phyloP scores from a whole-genome alignment of 352 stramenopile species.

The Aphanomyces stellatus region DNA sequence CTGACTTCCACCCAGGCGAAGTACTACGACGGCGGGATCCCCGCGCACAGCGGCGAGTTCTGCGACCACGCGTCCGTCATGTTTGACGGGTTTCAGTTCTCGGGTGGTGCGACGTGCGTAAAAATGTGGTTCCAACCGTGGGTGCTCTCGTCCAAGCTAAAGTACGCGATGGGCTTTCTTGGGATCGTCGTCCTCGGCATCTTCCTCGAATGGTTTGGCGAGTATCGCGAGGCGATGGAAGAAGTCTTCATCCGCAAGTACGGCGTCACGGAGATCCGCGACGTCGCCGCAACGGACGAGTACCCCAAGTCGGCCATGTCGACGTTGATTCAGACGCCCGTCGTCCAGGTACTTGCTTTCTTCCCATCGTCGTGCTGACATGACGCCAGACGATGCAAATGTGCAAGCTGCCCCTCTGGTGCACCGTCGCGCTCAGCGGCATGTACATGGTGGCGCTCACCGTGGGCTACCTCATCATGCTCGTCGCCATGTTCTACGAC shows the following conservation, averaged over 20 bases:
- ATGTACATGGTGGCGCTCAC: slow-evolving; percentile 75
- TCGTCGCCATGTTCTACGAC: slow-evolving; percentile 84
- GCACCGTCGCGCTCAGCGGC: slow-evolving; percentile 44
- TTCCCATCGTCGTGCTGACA: no score
- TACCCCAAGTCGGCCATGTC: background rate
- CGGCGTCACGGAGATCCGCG: slow-evolving; percentile 16
- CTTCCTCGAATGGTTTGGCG: slow-evolving; percentile 53
- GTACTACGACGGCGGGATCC: slow-evolving; percentile 32
- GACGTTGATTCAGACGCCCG: slow-evolving; percentile 14
- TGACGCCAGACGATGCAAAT: slow-evolving; percentile 8
- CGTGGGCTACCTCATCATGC: slow-evolving; percentile 76
- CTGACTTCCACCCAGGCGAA: background rate
- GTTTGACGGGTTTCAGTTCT: slow-evolving; percentile 77
- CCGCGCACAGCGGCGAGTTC: slow-evolving; percentile 31
- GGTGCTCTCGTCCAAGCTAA: slow-evolving; percentile 50
- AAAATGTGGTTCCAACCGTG: slow-evolving; percentile 76
- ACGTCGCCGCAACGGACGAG: slow-evolving; percentile 20
- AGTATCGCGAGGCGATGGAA: slow-evolving; percentile 39
- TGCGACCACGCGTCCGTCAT: slow-evolving; percentile 68
- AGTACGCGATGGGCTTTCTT: slow-evolving; percentile 72
- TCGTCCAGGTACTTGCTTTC: background rate
- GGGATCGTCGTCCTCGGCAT: slow-evolving; percentile 56
- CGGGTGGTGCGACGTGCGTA: slow-evolving; percentile 52
- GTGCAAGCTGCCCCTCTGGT: slow-evolving; percentile 51
- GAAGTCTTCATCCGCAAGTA: slow-evolving; percentile 40